Evolutionary conservation across 1,284 basidiomycete genomes (phyloP).

Genomic region (Fomitopsis pinicola): DNA sequence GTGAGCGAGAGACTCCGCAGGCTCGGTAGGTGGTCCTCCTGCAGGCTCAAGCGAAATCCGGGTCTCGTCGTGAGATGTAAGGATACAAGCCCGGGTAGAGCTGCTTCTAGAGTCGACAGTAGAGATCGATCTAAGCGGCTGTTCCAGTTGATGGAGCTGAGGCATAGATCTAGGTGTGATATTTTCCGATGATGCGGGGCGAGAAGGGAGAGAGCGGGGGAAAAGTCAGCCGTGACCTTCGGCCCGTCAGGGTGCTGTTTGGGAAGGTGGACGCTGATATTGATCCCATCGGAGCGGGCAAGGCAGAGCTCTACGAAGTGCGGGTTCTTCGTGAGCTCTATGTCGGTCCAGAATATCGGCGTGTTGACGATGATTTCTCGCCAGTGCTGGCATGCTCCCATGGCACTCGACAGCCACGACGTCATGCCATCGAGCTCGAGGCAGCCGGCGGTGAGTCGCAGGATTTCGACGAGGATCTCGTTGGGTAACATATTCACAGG

Average conservation of each 20-base stretch:
- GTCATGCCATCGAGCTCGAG: background rate
- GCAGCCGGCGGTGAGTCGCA: background rate
- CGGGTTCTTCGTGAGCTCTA: background rate
- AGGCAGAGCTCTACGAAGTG: background rate
- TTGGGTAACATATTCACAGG: background rate
- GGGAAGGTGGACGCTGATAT: background rate
- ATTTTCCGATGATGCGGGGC: background rate
- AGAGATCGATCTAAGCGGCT: background rate
- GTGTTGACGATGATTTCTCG: background rate
- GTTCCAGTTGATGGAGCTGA: background rate
- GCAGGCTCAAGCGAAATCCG: background rate
- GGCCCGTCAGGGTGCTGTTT: background rate
- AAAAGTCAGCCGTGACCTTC: background rate
- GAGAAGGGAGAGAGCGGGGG: background rate
- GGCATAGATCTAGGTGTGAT: background rate
- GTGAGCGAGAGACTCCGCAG: background rate
- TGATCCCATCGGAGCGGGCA: background rate
- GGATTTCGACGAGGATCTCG: background rate
- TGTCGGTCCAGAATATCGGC: background rate
- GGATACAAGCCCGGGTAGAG: background rate
- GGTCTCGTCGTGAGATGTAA: background rate
- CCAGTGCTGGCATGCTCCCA: background rate
- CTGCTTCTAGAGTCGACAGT: background rate
- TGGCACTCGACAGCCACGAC: background rate
- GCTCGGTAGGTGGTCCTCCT: background rate